These are phyloP conservation scores for Exophiala spinifera DNA, from an alignment of 2,329 filamentous ascomycete genomes.

Conservation along the genomic window DNA sequence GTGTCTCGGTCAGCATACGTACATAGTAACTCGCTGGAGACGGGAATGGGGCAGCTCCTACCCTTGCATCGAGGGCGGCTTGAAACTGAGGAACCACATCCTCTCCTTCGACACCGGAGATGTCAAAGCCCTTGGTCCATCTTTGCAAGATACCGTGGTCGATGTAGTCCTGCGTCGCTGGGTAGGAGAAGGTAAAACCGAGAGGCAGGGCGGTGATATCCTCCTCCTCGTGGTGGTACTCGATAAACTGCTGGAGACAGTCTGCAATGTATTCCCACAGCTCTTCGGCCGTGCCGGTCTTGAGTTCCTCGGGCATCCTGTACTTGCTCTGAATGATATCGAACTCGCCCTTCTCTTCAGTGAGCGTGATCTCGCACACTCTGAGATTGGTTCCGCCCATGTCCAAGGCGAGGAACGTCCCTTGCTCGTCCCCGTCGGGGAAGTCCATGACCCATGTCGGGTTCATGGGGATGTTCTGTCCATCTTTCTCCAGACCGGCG, in stretches of 20 bases:
- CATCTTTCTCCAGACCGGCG: conserved; percentile 81
- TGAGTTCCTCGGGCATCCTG: conserved; percentile 88
- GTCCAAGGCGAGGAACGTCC: conserved; percentile 84
- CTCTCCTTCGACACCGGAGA: conserved; percentile 82
- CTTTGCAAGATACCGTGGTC: conserved; percentile 88
- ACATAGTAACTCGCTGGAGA: too few relatives aligned
- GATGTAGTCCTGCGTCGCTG: conserved; percentile 87
- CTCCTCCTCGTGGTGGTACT: conserved; percentile 71
- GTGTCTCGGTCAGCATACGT: too few relatives aligned
- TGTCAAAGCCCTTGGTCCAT: conserved; percentile 98
- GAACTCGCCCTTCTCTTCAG: conserved; percentile 83
- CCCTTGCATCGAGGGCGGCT: conserved; percentile 67
- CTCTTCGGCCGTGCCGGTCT: conserved; percentile 77
- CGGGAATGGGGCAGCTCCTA: too few relatives aligned
- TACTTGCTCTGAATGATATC: conserved; percentile 97
- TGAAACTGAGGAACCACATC: conserved; percentile 90
- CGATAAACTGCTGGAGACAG: conserved; percentile 84
- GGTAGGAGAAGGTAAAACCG: conserved; percentile 96
- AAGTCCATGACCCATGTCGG: conserved; percentile 93
- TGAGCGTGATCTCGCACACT: conserved; percentile 88
- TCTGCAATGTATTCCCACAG: conserved; percentile 95
- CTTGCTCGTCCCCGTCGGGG: conserved; percentile 81
- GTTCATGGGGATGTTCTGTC: conserved; percentile 98
- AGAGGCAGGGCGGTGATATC: conserved; percentile 65
- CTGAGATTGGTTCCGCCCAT: conserved; percentile 96